Percentiles rank a stretch among this genome's conserved stretches.
These are phyloP conservation scores for Leccinum subgranulosum DNA, from an alignment of 768 basidiomycete genomes.

Conservation along the genomic window DNA sequence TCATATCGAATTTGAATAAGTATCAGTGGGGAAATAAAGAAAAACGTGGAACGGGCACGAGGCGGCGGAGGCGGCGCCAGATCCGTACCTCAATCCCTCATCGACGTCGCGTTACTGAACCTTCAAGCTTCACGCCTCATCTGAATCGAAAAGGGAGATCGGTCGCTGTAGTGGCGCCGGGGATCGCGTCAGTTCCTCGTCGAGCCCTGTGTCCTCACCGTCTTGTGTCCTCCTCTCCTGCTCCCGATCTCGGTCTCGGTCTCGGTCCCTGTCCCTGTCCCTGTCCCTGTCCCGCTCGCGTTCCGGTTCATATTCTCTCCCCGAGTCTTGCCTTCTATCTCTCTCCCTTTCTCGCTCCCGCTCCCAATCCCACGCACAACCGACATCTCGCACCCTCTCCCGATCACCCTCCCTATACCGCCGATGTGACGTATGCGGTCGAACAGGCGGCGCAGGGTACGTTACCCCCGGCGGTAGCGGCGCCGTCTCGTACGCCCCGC, in stretches of 20 bases:
- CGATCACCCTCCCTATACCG: not conserved
- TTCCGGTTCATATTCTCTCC: not conserved
- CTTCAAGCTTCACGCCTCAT: conserved; percentile 10
- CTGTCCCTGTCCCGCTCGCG: not conserved
- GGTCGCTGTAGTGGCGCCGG: conserved; percentile 30
- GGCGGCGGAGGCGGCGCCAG: not conserved
- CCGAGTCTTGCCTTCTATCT: not conserved
- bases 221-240: not conserved
- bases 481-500: conserved; percentile 20
- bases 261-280: not conserved
- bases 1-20: not conserved
- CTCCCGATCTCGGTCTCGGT: not conserved
- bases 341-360: not conserved
- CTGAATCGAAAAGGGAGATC: conserved; percentile 32
- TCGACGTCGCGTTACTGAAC: not conserved
- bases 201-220: conserved; percentile 2
- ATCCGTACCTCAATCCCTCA: not conserved
- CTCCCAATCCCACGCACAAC: conserved; percentile 1
- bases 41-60: no score
- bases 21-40: not conserved
- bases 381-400: not conserved
- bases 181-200: conserved; percentile 17
- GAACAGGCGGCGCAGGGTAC: conserved; percentile 27
- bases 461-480: conserved; percentile 26
- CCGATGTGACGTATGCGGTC: conserved; percentile 25